These are phyloP conservation scores for Trapa incisa DNA, from an alignment of 345 rosid genomes.

Conservation along the genomic window DNA sequence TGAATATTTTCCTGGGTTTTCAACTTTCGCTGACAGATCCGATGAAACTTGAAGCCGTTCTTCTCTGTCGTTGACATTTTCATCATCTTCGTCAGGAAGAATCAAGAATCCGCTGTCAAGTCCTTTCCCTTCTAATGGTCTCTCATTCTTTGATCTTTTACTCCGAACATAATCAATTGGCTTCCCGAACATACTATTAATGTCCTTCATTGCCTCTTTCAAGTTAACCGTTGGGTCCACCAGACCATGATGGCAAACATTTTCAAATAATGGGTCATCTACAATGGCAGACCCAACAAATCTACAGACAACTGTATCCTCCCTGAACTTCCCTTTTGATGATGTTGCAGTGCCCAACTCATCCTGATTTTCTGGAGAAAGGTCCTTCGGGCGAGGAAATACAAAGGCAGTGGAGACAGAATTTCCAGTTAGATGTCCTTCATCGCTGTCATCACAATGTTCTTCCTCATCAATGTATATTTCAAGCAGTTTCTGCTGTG, in stretches of 20 bases:
- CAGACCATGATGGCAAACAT: conserved; percentile 93
- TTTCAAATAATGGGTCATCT: conserved; percentile 74
- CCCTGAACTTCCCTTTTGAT: conserved; percentile 41
- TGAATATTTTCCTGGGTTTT: conserved; percentile 16
- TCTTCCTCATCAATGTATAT: conserved; percentile 57
- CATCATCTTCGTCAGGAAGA: conserved; percentile 65
- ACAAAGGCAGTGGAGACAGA: conserved; percentile 26
- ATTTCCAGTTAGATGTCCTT: conserved; percentile 5
- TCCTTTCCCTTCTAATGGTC: conserved; percentile 21
- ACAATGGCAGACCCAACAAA: conserved; percentile 75
- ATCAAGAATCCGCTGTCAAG: conserved; percentile 49
- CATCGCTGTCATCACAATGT: conserved; percentile 24
- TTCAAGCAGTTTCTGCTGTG: conserved; percentile 33
- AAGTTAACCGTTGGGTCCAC: conserved; percentile 94
- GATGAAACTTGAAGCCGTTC: conserved; percentile 8
- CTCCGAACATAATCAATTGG: conserved; percentile 81
- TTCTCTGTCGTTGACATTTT: conserved; percentile 14
- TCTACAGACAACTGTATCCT: conserved; percentile 72
- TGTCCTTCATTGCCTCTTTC: conserved; percentile 93
- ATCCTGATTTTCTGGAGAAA: conserved; percentile 41
- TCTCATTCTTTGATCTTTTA: conserved; percentile 50
- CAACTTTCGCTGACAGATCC: conserved; percentile 14
- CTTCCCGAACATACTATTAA: conserved; percentile 87
- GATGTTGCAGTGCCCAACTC: conserved; percentile 27
- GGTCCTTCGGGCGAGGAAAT: conserved; percentile 51